A percentile compares a stretch with the other conserved stretches of the same genome.
These are phyloP conservation scores for Pezicula neosporulosa DNA, from an alignment of 2,329 filamentous ascomycete species.

Conservation along the genomic window DNA sequence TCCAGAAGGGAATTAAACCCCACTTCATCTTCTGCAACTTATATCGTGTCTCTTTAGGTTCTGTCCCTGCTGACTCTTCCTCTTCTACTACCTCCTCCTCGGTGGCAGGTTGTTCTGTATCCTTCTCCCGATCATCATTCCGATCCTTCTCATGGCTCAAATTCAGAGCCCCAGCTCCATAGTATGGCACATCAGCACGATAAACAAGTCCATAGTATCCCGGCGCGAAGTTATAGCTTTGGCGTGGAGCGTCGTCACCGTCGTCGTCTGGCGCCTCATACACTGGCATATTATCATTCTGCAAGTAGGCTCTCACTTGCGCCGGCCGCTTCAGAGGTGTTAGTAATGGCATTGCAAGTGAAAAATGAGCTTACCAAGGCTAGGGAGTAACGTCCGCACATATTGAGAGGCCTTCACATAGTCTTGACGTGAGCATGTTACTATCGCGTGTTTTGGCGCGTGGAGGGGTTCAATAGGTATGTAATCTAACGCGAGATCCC, in stretches of 20 bases:
- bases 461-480: too few relatives aligned
- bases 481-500: background rate
- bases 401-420: conserved; percentile 8
- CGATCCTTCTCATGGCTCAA: conserved; percentile 10
- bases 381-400: conserved; percentile 30
- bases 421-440: background rate
- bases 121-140: conserved; percentile 13
- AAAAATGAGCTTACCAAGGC: conserved; percentile 18
- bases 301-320: conserved; percentile 69
- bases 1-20: conserved; percentile 94
- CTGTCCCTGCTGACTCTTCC: conserved; percentile 14
- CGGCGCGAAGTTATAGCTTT: conserved; percentile 91
- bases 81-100: conserved; percentile 11
- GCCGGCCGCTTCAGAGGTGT: conserved; percentile 60
- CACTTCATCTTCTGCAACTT: conserved; percentile 93
- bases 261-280: conserved; percentile 71
- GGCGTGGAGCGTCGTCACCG: conserved; percentile 51
- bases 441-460: background rate
- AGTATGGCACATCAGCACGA: conserved; percentile 66
- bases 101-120: conserved; percentile 14
- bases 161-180: conserved; percentile 43
- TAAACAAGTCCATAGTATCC: conserved; percentile 84
- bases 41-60: conserved; percentile 50
- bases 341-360: background rate
- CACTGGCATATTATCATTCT: conserved; percentile 71